Evolutionary conservation across 805 yeast species (phyloP).

Genomic region (Starmerella apis): DNA sequence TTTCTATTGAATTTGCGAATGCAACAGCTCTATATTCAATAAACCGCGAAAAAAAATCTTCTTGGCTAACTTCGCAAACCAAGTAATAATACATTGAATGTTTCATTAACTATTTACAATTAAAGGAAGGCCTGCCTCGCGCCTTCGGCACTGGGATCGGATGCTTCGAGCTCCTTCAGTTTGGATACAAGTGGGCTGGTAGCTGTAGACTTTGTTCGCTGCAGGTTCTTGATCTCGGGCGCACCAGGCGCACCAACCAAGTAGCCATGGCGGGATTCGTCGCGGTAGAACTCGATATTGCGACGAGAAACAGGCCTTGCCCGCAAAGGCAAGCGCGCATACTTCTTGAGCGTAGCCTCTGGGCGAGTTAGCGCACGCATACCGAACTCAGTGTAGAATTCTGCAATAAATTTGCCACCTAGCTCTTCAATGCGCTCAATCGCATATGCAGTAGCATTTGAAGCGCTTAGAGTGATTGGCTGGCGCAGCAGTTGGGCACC

Average conservation of each 20-base stretch:
- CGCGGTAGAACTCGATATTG: conserved; percentile 68
- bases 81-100: no score
- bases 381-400: conserved; percentile 56
- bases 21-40: no score
- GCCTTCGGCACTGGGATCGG: conserved; percentile 18
- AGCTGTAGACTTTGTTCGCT: conserved; percentile 11
- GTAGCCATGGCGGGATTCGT: conserved; percentile 66
- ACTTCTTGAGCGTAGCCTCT: conserved; percentile 50
- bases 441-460: conserved; percentile 67
- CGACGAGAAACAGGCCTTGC: conserved; percentile 80
- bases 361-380: conserved; percentile 72
- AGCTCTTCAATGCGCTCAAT: conserved; percentile 58
- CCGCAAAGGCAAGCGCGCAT: conserved; percentile 70
- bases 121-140: conserved; percentile 18
- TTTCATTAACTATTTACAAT: conserved; percentile 6
- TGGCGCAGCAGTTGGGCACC: conserved; percentile 40
- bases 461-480: conserved; percentile 69
- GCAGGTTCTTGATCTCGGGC: conserved; percentile 26
- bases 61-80: no score
- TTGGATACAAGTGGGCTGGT: conserved; percentile 24
- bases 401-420: conserved; percentile 67
- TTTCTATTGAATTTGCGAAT: no score
- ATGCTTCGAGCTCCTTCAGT: conserved; percentile 19
- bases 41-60: no score
- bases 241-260: conserved; percentile 54